Percentiles rank a stretch among this genome's conserved stretches.
phyloP scores from a whole-genome alignment of 768 basidiomycete species.

The Serendipita sp. region DNA sequence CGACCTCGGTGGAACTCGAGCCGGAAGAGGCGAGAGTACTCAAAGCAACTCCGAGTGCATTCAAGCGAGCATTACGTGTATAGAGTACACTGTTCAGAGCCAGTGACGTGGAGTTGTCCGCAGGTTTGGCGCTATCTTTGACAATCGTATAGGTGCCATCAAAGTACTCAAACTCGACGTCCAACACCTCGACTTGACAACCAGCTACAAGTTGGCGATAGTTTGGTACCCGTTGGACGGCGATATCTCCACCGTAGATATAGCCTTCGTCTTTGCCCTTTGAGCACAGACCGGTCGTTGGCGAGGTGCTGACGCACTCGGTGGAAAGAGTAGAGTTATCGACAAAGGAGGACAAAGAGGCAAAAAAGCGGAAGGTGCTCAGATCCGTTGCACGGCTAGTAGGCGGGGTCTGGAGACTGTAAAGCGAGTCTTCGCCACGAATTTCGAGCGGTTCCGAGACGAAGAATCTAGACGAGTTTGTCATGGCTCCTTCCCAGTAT shows the following conservation, averaged over 20 bases:
- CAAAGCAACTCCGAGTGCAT: background rate
- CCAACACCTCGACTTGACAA: background rate
- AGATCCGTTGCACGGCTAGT: background rate
- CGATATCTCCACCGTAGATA: background rate
- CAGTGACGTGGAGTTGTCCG: background rate
- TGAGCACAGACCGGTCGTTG: background rate
- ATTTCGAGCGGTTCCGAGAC: background rate
- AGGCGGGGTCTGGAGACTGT: background rate
- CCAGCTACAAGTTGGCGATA: background rate
- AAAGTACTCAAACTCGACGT: conserved; percentile 1
- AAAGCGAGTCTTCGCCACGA: background rate
- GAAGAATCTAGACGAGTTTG: background rate
- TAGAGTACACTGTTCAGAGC: background rate
- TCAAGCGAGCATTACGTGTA: background rate
- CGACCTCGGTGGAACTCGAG: background rate
- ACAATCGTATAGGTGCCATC: background rate
- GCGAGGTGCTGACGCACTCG: background rate
- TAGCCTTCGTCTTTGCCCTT: background rate
- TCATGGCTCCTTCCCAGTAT: background rate
- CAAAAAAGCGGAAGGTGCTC: background rate
- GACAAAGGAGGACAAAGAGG: background rate
- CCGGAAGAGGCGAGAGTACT: background rate
- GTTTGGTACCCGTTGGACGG: background rate
- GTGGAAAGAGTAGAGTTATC: background rate
- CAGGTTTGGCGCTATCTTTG: background rate